Evolutionary conservation across 345 rosid species (phyloP).

Genomic region (Eucalyptus sp.): DNA sequence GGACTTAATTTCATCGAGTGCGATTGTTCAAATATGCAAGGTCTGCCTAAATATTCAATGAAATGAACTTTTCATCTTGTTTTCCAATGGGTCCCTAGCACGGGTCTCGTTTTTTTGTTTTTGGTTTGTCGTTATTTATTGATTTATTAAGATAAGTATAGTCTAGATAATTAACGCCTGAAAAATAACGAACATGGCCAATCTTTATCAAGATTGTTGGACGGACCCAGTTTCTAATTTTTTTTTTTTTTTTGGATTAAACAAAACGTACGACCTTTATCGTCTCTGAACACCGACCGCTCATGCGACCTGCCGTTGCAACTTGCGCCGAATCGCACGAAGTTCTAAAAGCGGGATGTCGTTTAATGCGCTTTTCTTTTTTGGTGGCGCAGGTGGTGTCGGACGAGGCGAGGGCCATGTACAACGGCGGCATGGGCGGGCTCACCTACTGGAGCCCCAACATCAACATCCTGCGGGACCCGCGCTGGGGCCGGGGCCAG

Average conservation of each 20-base stretch:
- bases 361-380: neutral
- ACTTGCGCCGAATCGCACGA: neutral
- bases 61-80: neutral
- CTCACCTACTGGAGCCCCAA: slow-evolving; percentile 82
- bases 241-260: neutral
- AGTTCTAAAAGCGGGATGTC: neutral
- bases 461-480: slow-evolving; percentile 71
- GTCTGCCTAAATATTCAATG: neutral
- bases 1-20: no score
- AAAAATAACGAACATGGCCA: neutral
- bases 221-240: neutral
- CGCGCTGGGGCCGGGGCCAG: slow-evolving; percentile 90
- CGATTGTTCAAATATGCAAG: neutral
- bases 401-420: slow-evolving; percentile 72
- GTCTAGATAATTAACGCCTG: neutral
- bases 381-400: slow-evolving; percentile 35
- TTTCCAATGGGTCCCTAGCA: neutral
- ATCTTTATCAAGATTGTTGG: neutral
- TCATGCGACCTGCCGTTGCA: neutral
- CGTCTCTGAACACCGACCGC: neutral
- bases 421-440: slow-evolving; percentile 53
- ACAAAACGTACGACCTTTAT: neutral
- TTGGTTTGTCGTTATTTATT: neutral
- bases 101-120: neutral
- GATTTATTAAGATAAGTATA: neutral